Evolutionary conservation across 208 protist species (phyloP).

Genomic region (Acanthamoeba healyi): DNA sequence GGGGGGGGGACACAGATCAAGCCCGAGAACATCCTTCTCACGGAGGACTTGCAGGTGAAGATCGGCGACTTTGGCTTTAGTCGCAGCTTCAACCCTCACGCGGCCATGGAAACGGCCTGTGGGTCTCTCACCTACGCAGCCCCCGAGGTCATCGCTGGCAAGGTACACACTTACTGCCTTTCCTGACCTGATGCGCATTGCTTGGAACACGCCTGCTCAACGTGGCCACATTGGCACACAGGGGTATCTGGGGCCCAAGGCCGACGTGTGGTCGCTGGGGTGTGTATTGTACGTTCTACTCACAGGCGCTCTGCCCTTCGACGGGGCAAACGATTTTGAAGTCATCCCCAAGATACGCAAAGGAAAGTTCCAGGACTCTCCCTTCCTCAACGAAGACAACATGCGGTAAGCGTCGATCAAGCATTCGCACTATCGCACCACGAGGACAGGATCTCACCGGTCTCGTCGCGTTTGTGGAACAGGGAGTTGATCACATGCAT

Average conservation of each 20-base stretch:
- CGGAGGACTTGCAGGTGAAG: conserved; percentile 82
- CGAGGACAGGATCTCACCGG: no score
- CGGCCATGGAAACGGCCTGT: conserved; percentile 79
- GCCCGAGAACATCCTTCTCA: conserved; percentile 92
- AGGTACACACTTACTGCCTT: conserved; percentile 34
- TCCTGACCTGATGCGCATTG: no score
- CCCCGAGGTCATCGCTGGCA: conserved; percentile 72
- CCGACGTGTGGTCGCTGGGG: conserved; percentile 98
- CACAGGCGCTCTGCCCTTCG: conserved; percentile 97
- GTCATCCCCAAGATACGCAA: conserved; percentile 75
- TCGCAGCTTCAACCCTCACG: conserved; percentile 74
- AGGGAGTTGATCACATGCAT: conserved; percentile 75
- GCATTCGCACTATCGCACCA: no score
- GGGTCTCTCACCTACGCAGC: conserved; percentile 73
- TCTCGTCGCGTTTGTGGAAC: background rate
- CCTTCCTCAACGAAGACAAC: conserved; percentile 74
- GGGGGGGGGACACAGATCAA: conserved; percentile 75
- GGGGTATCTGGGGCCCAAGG: conserved; percentile 94
- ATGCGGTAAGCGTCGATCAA: conserved; percentile 16
- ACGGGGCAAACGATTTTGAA: conserved; percentile 85
- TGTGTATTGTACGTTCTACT: conserved; percentile 98
- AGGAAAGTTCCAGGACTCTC: conserved; percentile 70
- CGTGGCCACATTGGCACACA: background rate
- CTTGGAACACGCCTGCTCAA: background rate
- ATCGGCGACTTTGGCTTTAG: conserved; percentile 75